A percentile compares a stretch with the other conserved stretches of the same genome.
phyloP scores from a whole-genome alignment of 441 rosid species.

The Aquilaria agallochum region DNA sequence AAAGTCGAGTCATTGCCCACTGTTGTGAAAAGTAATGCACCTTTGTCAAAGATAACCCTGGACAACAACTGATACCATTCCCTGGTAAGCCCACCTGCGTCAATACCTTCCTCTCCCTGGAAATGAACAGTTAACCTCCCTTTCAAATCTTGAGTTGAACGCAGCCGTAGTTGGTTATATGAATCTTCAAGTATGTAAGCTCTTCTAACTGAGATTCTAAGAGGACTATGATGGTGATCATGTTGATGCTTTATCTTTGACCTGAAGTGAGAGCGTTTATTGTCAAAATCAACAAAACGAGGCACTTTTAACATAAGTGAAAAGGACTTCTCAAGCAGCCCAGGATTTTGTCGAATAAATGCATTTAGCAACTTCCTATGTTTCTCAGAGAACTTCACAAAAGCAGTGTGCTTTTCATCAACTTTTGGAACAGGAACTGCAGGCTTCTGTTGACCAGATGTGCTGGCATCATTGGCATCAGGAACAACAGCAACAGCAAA shows the following conservation, averaged over 20 bases:
- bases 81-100: slow-evolving; percentile 98
- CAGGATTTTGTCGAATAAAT: slow-evolving; percentile 91
- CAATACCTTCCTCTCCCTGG: slow-evolving; percentile 98
- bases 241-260: slow-evolving; percentile 94
- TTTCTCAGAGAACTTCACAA: slow-evolving; percentile 87
- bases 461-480: slow-evolving; percentile 62
- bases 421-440: slow-evolving; percentile 46
- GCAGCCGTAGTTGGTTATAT: slow-evolving; percentile 89
- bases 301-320: slow-evolving; percentile 95
- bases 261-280: slow-evolving; percentile 85
- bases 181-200: slow-evolving; percentile 97
- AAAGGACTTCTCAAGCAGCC: slow-evolving; percentile 91
- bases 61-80: slow-evolving; percentile 98
- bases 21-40: slow-evolving; percentile 91
- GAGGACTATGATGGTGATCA: slow-evolving; percentile 87
- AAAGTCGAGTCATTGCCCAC: slow-evolving; percentile 97
- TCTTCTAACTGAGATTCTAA: slow-evolving; percentile 92
- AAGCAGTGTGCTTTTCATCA: slow-evolving; percentile 79
- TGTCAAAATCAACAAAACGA: slow-evolving; percentile 93
- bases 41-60: slow-evolving; percentile 95
- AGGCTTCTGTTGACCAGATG: slow-evolving; percentile 51
- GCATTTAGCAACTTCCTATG: slow-evolving; percentile 90
- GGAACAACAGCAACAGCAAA: slow-evolving; percentile 41
- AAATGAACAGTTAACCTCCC: slow-evolving; percentile 92
- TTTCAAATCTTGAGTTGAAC: slow-evolving; percentile 77